phyloP scores from a whole-genome alignment of 2,329 filamentous ascomycete genomes.

The Trichoderma sp. region DNA sequence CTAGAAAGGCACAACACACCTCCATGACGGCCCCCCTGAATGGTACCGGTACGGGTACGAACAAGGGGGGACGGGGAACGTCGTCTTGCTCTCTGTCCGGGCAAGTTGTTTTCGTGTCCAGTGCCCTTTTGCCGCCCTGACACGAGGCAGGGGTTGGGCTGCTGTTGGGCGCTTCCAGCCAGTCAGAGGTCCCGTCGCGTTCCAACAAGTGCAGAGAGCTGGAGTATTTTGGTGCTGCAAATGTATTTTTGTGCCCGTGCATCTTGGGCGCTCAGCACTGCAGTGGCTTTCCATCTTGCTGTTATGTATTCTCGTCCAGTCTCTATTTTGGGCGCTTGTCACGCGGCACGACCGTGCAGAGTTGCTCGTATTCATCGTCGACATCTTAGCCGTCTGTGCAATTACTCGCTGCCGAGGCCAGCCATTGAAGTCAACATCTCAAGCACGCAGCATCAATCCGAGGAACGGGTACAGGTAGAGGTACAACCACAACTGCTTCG shows the following conservation, averaged over 20 bases:
- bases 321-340: slow-evolving; percentile 10
- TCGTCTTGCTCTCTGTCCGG: neutral
- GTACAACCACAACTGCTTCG: neutral
- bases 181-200: slow-evolving; percentile 3
- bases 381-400: no score
- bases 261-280: no score
- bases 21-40: slow-evolving; percentile 10
- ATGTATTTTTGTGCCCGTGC: no score
- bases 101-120: neutral
- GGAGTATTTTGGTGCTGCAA: neutral
- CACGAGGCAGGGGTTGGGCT: slow-evolving; percentile 22
- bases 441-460: no score
- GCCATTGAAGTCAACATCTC: no score
- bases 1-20: slow-evolving; percentile 19
- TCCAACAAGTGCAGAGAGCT: neutral
- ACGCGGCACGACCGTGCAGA: neutral
- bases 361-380: no score
- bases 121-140: slow-evolving; percentile 14
- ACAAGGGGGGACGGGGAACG: neutral
- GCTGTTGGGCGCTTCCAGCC: slow-evolving; percentile 11
- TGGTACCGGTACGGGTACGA: neutral
- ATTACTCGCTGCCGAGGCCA: no score
- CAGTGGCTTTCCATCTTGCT: no score
- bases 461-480: no score
- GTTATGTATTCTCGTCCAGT: no score